These are phyloP conservation scores for Hortiboletus campestris DNA, from an alignment of 768 basidiomycete genomes.

Conservation along the genomic window DNA sequence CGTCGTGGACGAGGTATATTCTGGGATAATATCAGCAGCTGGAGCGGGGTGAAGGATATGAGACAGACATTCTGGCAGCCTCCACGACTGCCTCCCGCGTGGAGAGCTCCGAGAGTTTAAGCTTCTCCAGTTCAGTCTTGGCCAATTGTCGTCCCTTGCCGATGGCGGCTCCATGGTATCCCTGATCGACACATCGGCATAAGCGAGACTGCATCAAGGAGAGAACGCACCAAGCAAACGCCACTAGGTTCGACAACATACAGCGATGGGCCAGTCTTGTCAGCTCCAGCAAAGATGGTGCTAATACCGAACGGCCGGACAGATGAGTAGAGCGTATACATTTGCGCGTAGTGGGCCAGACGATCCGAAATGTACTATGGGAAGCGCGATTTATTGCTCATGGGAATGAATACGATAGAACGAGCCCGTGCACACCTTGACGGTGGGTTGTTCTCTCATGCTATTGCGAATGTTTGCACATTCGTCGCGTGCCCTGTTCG, in stretches of 20 bases:
- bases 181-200: slow-evolving; percentile 44
- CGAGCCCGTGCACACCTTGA: slow-evolving; percentile 57
- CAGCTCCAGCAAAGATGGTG: slow-evolving; percentile 85
- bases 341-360: slow-evolving; percentile 86
- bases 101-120: slow-evolving; percentile 78
- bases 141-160: slow-evolving; percentile 98
- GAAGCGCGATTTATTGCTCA: neutral
- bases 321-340: slow-evolving; percentile 96
- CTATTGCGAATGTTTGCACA: slow-evolving; percentile 67
- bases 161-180: slow-evolving; percentile 94
- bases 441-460: slow-evolving; percentile 70
- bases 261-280: slow-evolving; percentile 82
- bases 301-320: slow-evolving; percentile 97
- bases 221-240: slow-evolving; percentile 70
- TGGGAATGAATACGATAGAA: neutral
- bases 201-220: neutral
- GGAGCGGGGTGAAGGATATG: neutral
- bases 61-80: slow-evolving; percentile 88
- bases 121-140: slow-evolving; percentile 97
- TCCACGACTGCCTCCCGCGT: slow-evolving; percentile 85
- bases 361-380: slow-evolving; percentile 66
- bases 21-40: slow-evolving; percentile 40
- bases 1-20: slow-evolving; percentile 96
- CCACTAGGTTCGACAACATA: slow-evolving; percentile 96
- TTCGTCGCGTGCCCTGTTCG: slow-evolving; percentile 83